Evolutionary conservation across 1,284 basidiomycete genomes (phyloP).

Genomic region (Ganoderma sp.): DNA sequence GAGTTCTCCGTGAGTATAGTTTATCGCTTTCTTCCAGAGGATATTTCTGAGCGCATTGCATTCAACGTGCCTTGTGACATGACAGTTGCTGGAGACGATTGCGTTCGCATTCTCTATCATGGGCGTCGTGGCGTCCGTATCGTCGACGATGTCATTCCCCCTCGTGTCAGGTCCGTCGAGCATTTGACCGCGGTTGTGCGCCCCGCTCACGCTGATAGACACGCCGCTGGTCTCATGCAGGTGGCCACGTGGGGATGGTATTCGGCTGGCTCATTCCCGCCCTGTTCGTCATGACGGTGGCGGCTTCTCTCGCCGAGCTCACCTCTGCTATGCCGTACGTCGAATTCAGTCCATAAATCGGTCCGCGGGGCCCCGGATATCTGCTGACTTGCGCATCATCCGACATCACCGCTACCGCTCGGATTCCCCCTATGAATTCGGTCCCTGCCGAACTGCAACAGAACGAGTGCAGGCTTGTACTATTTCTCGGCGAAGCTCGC

Average conservation of each 20-base stretch:
- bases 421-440: too few species aligned
- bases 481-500: slow-evolving; percentile 79
- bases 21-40: not conserved
- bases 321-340: slow-evolving; percentile 82
- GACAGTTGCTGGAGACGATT: slow-evolving; percentile 64
- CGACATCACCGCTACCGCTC: not conserved
- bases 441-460: slow-evolving; percentile 9
- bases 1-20: slow-evolving; percentile 68
- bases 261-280: slow-evolving; percentile 80
- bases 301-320: slow-evolving; percentile 74
- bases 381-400: not conserved
- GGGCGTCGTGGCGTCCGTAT: slow-evolving; percentile 73
- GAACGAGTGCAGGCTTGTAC: slow-evolving; percentile 64
- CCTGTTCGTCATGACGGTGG: slow-evolving; percentile 70
- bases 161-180: slow-evolving; percentile 57
- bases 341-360: too few species aligned
- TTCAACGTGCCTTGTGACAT: not conserved
- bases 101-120: slow-evolving; percentile 78
- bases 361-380: too few species aligned
- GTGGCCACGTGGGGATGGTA: slow-evolving; percentile 78
- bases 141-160: slow-evolving; percentile 69
- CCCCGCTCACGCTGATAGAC: not conserved
- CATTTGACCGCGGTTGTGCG: not conserved
- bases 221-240: slow-evolving; percentile 37
- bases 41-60: not conserved